Evolutionary conservation across 1,284 basidiomycete species (phyloP).

Genomic region (Fomes fomentarius): DNA sequence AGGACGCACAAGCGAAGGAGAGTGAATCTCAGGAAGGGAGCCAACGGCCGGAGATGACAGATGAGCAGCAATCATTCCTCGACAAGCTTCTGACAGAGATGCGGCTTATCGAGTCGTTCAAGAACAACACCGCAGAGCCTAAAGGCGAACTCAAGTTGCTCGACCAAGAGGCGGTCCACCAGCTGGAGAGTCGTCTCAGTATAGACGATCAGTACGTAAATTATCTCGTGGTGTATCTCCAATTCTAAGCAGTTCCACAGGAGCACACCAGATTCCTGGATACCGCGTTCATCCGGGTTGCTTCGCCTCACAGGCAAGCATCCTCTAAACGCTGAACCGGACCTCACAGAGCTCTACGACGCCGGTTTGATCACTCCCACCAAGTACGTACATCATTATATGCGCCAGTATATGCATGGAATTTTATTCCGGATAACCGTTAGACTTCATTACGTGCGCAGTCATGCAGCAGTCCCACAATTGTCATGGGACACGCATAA

Average conservation of each 20-base stretch:
- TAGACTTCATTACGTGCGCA: slow-evolving; percentile 30
- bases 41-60: not conserved
- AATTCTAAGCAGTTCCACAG: not conserved
- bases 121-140: slow-evolving; percentile 20
- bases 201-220: slow-evolving; percentile 28
- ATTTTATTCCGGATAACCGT: not conserved
- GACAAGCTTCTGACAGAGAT: slow-evolving; percentile 19
- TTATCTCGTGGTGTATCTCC: not conserved
- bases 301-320: slow-evolving; percentile 27
- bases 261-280: slow-evolving; percentile 27
- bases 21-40: too few relatives aligned
- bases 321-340: slow-evolving; percentile 28
- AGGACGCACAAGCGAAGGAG: too few relatives aligned
- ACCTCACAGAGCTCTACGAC: slow-evolving; percentile 18
- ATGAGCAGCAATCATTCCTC: not conserved
- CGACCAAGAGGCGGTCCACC: slow-evolving; percentile 20
- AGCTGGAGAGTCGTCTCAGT: slow-evolving; percentile 26
- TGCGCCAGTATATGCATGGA: not conserved
- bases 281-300: slow-evolving; percentile 25
- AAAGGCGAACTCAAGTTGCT: slow-evolving; percentile 22
- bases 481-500: slow-evolving; percentile 29
- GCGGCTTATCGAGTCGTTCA: slow-evolving; percentile 12
- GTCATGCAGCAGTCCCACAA: slow-evolving; percentile 27
- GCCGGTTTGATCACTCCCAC: slow-evolving; percentile 30
- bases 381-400: slow-evolving; percentile 9